Base-by-base conservation (phyloP, 106 monocot species). In the Hemerocallis citrina region DNA sequence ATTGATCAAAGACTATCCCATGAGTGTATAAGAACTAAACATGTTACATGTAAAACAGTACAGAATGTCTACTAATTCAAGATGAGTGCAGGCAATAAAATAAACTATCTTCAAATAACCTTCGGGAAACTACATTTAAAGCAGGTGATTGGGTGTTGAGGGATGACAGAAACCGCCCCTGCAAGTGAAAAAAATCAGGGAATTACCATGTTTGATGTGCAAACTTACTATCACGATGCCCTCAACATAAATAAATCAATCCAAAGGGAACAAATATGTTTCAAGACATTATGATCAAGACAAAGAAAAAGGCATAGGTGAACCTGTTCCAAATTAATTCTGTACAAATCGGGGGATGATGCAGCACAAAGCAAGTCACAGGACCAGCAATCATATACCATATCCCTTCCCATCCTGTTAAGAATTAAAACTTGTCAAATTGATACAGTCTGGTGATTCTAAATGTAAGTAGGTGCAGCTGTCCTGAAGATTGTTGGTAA, bases 91-190 rank as follows among this genome's bases (percentile, higher is more conserved):
- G 37, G 11, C 11, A 21, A 33, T 22, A 7, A 24, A 1, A 20
- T 32, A 31, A 23, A 55, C 14, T 20, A 57, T 32, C 4, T 28
- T 41, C n/a, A 23, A 46, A 55, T 30, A 42, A 96, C 96, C 96
- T 96, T 64, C 87, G 75, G 48, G 87, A 70, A 60, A 98, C 81
- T 2, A 79, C 91, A 82, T 98, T 98, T 68, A 88, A 72, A 64
- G 77, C 81, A 32, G 87, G 87, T 72, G 96, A 88, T 36, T 82
- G 84, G 57, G 80, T 85, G n/a, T 56, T 79, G 35, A 98, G 75
- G 37, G 87, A 75, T 57, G 83, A 70, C 24, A 91, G 62, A 69
- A 98, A 98, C 35, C 91, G 79, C 6, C 96, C 96, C 96, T 98
- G 68, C 1, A 27, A 66, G 51, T n/a, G 45, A 8, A 31, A 28